Percentiles rank a stretch among this genome's conserved stretches.
phyloP scores from a whole-genome alignment of 257 asterid species.

The Plantago major region DNA sequence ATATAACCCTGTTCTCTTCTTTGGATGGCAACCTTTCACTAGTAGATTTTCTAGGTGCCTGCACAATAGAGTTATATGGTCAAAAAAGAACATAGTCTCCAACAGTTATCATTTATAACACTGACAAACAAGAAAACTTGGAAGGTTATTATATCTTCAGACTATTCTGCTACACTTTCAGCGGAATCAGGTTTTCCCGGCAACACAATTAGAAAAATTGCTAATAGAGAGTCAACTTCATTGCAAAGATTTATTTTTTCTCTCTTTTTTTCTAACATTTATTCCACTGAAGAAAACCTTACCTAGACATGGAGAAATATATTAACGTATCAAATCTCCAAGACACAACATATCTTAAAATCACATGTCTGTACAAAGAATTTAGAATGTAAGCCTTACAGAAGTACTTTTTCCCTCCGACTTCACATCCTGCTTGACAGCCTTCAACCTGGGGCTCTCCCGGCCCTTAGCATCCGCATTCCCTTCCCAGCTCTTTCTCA shows the following conservation, averaged over 20 bases:
- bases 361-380: background rate
- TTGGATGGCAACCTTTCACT: constrained; percentile 57
- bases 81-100: constrained; percentile 18
- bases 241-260: too few relatives aligned
- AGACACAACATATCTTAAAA: background rate
- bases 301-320: too few relatives aligned
- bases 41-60: constrained; percentile 76
- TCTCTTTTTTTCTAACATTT: too few relatives aligned
- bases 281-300: too few relatives aligned
- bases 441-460: constrained; percentile 81
- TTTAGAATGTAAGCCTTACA: constrained; percentile 42
- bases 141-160: too few relatives aligned
- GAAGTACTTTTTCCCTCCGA: constrained; percentile 64
- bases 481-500: constrained; percentile 99
- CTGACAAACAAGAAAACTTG: background rate
- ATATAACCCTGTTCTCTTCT: constrained; percentile 46
- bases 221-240: too few relatives aligned
- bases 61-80: constrained; percentile 19
- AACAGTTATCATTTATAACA: background rate
- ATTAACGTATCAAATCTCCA: background rate
- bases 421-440: constrained; percentile 49
- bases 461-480: constrained; percentile 66
- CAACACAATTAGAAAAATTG: too few relatives aligned
- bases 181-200: too few relatives aligned
- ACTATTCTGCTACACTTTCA: too few relatives aligned